phyloP scores from a whole-genome alignment of 2,329 filamentous ascomycete genomes.

The Exophiala bonariae region DNA sequence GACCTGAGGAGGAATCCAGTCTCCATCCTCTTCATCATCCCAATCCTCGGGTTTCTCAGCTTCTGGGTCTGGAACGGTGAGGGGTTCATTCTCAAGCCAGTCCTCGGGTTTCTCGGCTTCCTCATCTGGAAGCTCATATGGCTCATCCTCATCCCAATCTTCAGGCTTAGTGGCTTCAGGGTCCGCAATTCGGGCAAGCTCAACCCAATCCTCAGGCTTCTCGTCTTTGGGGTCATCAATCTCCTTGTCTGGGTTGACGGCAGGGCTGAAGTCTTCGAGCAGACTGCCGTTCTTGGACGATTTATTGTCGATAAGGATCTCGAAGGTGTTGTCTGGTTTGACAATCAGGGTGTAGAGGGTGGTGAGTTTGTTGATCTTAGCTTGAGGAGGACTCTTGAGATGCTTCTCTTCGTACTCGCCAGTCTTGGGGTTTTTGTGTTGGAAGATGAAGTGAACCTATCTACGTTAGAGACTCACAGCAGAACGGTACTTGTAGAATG shows the following conservation, averaged over 20 bases:
- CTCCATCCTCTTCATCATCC: slow-evolving; percentile 99
- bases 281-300: slow-evolving; percentile 85
- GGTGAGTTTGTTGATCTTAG: slow-evolving; percentile 86
- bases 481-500: background rate
- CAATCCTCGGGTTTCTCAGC: slow-evolving; percentile 98
- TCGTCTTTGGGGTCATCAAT: slow-evolving; percentile 91
- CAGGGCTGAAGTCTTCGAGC: slow-evolving; percentile 85
- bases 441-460: slow-evolving; percentile 89
- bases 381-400: slow-evolving; percentile 76
- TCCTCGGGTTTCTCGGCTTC: slow-evolving; percentile 88
- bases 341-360: slow-evolving; percentile 97
- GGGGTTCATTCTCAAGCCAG: slow-evolving; percentile 90
- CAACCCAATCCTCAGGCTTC: slow-evolving; percentile 96
- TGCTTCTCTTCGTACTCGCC: slow-evolving; percentile 99
- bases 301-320: slow-evolving; percentile 89
- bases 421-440: slow-evolving; percentile 99
- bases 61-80: slow-evolving; percentile 84
- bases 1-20: slow-evolving; percentile 88
- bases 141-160: slow-evolving; percentile 98
- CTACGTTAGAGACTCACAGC: slow-evolving; percentile 6
- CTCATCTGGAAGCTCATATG: slow-evolving; percentile 93
- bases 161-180: slow-evolving; percentile 94
- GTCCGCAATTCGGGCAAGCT: slow-evolving; percentile 86
- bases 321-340: slow-evolving; percentile 92
- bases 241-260: slow-evolving; percentile 93